A percentile compares a stretch with the other conserved stretches of the same genome.
Conservation (phyloP, 768 basidiomycete species). For the Trametes cinnabarina region DNA sequence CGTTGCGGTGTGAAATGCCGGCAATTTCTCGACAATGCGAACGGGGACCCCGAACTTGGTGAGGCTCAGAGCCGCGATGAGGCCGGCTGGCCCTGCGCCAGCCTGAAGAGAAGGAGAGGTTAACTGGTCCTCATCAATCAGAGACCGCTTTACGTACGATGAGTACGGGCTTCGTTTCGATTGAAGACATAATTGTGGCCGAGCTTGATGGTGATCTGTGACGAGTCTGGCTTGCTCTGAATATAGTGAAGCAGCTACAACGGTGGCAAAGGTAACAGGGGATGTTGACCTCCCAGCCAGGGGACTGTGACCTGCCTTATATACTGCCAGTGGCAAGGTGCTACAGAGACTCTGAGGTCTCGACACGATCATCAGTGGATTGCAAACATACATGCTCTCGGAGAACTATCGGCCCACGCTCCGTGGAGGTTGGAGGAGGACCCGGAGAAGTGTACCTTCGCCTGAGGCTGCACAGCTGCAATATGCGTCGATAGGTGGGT, state of each 20-base stretch:
- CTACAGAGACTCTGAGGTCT: too few relatives aligned
- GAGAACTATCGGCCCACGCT: not conserved
- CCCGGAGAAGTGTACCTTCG: not conserved
- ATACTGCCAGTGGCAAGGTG: too few relatives aligned
- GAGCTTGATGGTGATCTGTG: not conserved
- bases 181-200: not conserved
- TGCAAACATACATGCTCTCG: not conserved
- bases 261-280: too few relatives aligned
- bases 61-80: conserved; percentile 19
- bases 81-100: conserved; percentile 24
- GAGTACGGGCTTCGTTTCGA: not conserved
- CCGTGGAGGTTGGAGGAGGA: not conserved
- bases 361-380: too few relatives aligned
- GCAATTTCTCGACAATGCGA: conserved; percentile 22
- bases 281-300: too few relatives aligned
- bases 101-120: conserved; percentile 5
- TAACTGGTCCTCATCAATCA: too few relatives aligned
- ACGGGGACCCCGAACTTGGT: conserved; percentile 22
- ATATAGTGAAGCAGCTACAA: too few relatives aligned
- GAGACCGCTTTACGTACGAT: not conserved
- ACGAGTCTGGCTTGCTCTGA: too few relatives aligned
- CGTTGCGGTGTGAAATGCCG: conserved; percentile 21
- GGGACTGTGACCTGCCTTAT: too few relatives aligned
- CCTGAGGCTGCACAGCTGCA: too few relatives aligned
- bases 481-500: too few relatives aligned